These are phyloP conservation scores for Mycena floridula DNA, from an alignment of 768 basidiomycete genomes.

Conservation along the genomic window DNA sequence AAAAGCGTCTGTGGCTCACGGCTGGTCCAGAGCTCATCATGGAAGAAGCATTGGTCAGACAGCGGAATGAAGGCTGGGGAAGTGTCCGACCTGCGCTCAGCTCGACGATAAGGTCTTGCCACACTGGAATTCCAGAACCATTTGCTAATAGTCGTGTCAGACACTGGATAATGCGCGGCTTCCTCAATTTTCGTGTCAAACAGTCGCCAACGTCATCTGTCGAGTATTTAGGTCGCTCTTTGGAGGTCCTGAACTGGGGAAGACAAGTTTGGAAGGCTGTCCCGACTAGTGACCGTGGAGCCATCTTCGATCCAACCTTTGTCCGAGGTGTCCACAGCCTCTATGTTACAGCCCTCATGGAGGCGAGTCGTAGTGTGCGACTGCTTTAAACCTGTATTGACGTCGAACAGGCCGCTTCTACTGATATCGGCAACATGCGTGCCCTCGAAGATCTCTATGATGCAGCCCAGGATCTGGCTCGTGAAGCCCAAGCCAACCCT, in stretches of 20 bases:
- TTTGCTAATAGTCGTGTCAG: slow-evolving; percentile 20
- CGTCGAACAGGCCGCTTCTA: not conserved
- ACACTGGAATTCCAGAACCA: no score
- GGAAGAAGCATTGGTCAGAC: slow-evolving; percentile 9
- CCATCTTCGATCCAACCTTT: slow-evolving; percentile 40
- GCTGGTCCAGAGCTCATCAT: slow-evolving; percentile 9
- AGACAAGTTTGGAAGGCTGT: slow-evolving; percentile 31
- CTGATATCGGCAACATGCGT: not conserved
- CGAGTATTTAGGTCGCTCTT: slow-evolving; percentile 27
- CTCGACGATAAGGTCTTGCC: no score
- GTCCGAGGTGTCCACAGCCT: slow-evolving; percentile 31
- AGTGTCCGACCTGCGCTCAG: slow-evolving; percentile 9
- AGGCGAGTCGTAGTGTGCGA: slow-evolving; percentile 16
- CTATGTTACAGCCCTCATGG: slow-evolving; percentile 25
- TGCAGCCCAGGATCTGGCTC: slow-evolving; percentile 21
- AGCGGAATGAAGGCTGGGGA: slow-evolving; percentile 11
- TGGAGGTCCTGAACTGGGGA: slow-evolving; percentile 41
- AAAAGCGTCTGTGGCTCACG: not conserved
- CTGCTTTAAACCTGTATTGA: not conserved
- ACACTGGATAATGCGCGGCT: slow-evolving; percentile 33
- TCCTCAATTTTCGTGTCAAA: slow-evolving; percentile 17
- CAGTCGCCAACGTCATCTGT: slow-evolving; percentile 15
- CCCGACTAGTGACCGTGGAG: slow-evolving; percentile 28
- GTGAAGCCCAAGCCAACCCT: not conserved
- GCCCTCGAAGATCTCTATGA: not conserved